Percentiles rank a stretch among this genome's conserved stretches.
Evolutionary conservation across 139 green algal species (phyloP).

Genomic region (Tetradesmus obliquus): DNA sequence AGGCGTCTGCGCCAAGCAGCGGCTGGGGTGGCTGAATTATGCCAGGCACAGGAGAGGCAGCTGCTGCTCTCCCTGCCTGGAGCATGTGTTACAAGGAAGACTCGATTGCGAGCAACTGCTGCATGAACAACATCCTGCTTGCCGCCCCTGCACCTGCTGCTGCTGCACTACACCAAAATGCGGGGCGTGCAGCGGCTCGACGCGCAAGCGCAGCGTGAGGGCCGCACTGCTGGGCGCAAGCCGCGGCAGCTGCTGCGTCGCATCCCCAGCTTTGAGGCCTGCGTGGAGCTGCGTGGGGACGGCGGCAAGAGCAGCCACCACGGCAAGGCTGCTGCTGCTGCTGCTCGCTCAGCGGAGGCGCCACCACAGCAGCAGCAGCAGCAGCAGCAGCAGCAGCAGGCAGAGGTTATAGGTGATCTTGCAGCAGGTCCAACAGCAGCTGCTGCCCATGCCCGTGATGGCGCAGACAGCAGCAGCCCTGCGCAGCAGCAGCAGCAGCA

Average conservation of each 20-base stretch:
- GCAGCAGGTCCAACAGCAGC: neutral
- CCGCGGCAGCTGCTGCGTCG: neutral
- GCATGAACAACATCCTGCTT: too few species aligned
- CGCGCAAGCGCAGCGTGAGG: too few species aligned
- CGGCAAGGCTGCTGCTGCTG: neutral
- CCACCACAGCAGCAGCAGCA: neutral
- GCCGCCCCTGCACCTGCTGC: too few species aligned
- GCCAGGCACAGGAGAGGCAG: too few species aligned
- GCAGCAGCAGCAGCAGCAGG: neutral
- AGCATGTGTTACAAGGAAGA: too few species aligned
- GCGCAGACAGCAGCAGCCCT: neutral
- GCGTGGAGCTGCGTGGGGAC: neutral
- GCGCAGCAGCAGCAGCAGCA: neutral
- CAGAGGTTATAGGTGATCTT: neutral
- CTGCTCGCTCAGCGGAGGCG: neutral
- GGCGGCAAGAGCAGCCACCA: neutral
- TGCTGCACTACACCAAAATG: too few species aligned
- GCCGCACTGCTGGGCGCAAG: neutral
- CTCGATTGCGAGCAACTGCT: too few species aligned
- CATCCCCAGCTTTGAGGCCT: neutral
- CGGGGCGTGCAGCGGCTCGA: too few species aligned
- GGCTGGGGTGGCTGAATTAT: too few species aligned
- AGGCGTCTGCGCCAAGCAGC: too few species aligned
- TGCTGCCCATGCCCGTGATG: neutral
- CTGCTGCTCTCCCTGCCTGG: too few species aligned